phyloP scores from a whole-genome alignment of 257 asterid species.

The Plantago ovata region DNA sequence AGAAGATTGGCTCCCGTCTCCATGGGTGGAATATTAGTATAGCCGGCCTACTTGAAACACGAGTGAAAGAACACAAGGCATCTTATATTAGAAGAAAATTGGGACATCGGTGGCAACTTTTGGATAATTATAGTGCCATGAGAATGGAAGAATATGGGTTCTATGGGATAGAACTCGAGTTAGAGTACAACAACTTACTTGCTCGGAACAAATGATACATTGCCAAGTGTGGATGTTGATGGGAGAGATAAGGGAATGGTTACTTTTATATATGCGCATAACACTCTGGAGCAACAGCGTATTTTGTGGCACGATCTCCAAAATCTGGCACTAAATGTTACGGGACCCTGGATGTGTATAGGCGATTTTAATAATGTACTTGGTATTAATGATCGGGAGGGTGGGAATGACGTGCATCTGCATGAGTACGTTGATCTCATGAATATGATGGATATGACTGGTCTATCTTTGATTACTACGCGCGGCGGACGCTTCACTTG shows the following conservation, averaged over 20 bases:
- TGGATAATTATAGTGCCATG: background rate
- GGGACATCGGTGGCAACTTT: background rate
- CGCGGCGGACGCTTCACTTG: background rate
- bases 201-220: background rate
- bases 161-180: background rate
- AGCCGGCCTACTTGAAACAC: no score
- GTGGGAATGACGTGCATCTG: background rate
- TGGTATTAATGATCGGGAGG: background rate
- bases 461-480: background rate
- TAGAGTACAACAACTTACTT: background rate
- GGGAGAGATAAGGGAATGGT: background rate
- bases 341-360: background rate
- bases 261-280: background rate
- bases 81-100: background rate
- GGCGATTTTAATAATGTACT: no score
- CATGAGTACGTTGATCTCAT: background rate
- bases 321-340: rapidly evolving
- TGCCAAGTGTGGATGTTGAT: background rate
- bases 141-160: background rate
- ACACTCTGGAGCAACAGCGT: background rate
- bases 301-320: background rate
- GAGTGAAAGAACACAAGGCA: background rate
- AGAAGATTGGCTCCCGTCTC: no score
- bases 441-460: rapidly evolving
- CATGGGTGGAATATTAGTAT: no score